phyloP scores from a whole-genome alignment of 441 rosid genomes.

The Capsella rubella region DNA sequence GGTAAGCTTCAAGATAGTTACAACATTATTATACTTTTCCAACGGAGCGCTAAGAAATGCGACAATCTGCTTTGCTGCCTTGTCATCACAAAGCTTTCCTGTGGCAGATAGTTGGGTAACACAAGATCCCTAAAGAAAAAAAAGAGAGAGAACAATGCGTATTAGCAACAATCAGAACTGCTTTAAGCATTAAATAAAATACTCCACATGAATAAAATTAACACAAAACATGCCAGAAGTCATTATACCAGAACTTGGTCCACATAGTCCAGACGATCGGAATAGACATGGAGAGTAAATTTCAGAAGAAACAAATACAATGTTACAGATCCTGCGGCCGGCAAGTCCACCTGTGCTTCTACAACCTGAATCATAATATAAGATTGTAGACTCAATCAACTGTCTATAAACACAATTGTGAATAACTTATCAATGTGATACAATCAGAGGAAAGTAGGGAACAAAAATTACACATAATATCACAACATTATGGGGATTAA shows the following conservation, averaged over 20 bases:
- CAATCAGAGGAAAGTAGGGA: background rate
- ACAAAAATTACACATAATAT: slow-evolving; percentile 6
- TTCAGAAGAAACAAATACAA: slow-evolving; percentile 93
- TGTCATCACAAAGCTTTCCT: slow-evolving; percentile 84
- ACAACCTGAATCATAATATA: slow-evolving; percentile 69
- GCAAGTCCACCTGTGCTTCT: slow-evolving; percentile 94
- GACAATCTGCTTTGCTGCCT: slow-evolving; percentile 90
- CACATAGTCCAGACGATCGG: slow-evolving; percentile 97
- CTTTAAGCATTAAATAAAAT: slow-evolving; percentile 12
- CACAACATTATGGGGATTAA: slow-evolving; percentile 15
- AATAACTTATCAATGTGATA: slow-evolving; percentile 22
- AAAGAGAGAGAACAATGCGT: slow-evolving; percentile 23
- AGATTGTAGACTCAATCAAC: slow-evolving; percentile 23
- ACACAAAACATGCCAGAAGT: slow-evolving; percentile 33
- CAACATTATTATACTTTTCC: slow-evolving; percentile 92
- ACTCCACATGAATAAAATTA: slow-evolving; percentile 11
- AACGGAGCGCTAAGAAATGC: slow-evolving; percentile 93
- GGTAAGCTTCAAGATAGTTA: slow-evolving; percentile 83
- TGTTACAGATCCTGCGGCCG: slow-evolving; percentile 82
- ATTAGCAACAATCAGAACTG: slow-evolving; percentile 28
- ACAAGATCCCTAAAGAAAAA: slow-evolving; percentile 78
- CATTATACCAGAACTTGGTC: slow-evolving; percentile 93
- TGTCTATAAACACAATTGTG: slow-evolving; percentile 13
- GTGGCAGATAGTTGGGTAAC: slow-evolving; percentile 75
- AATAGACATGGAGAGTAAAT: slow-evolving; percentile 93